These are phyloP conservation scores for Combretum micranthum DNA, from an alignment of 345 rosid genomes.

Conservation along the genomic window DNA sequence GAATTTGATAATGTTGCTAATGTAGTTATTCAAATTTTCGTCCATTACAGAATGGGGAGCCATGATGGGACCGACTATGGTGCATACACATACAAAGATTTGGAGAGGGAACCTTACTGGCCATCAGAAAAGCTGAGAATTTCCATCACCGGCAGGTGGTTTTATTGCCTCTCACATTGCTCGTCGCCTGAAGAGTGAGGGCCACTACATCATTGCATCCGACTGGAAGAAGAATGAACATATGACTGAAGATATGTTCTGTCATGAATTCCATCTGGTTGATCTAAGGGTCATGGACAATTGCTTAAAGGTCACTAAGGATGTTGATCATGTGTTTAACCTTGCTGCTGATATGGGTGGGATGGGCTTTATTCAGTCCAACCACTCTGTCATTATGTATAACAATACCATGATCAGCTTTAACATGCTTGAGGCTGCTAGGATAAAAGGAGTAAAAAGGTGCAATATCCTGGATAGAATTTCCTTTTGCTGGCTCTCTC, in stretches of 20 bases:
- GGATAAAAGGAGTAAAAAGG: conserved; percentile 92
- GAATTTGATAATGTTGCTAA: no score
- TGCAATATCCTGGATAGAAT: conserved; percentile 9
- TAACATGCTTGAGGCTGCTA: conserved; percentile 94
- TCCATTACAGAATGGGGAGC: conserved; percentile 59
- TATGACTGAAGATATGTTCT: conserved; percentile 98
- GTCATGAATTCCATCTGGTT: conserved; percentile 88
- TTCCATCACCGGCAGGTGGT: conserved; percentile 97
- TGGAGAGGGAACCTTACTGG: conserved; percentile 93
- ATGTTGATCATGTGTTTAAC: conserved; percentile 86
- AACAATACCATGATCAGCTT: conserved; percentile 98
- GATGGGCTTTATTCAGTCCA: conserved; percentile 98
- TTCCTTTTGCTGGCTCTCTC: neutral
- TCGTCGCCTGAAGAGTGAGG: conserved; percentile 92
- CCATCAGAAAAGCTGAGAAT: conserved; percentile 76
- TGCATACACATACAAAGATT: conserved; percentile 70
- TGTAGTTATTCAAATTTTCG: neutral
- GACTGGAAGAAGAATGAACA: conserved; percentile 99
- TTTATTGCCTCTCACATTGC: conserved; percentile 99
- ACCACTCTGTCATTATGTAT: conserved; percentile 98
- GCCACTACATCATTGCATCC: conserved; percentile 92
- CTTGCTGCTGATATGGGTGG: conserved; percentile 99
- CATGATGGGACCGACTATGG: conserved; percentile 63
- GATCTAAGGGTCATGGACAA: conserved; percentile 98
- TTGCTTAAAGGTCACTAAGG: conserved; percentile 74